Evolutionary conservation across 169 alveolate species (phyloP), one percentile per base, ranked within the genome.

Genomic region (Plasmodium falciparum): DNA sequence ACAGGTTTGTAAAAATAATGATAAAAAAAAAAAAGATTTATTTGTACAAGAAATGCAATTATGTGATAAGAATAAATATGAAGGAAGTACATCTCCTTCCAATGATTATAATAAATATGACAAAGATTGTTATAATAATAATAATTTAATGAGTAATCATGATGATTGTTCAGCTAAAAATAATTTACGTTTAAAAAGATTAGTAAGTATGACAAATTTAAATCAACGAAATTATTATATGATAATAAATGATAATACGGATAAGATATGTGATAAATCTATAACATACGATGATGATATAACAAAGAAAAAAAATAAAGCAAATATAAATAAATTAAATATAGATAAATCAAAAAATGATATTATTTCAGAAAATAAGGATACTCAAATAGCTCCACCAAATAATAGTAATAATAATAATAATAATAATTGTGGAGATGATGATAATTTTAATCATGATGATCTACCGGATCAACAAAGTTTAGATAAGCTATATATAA

Each of bases 401-500:
- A 47, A 13, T 17, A 47, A 33, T 73, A n/a, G 39, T 66, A 9
- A 33, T 26, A 39, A 5, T 11, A 54, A 3, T 13, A 26, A 26
- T 5, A 26, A 66, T 29, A 29, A 66, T 13, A 66, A 66, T 29
- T 0, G 6, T 9, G 33, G 15, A 0, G 50, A 13, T 9, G 26
- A 20, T 15, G 56, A 61, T 9, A 11, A 62, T 24, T 17, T 50
- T 33, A 65, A 29, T 47, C 13, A 69, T 17, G 33, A 26, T 5
- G 61, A 73, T 56, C 2, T 29, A 15, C 15, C 26, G 3, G 72
- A 66, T 12, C n/a, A 78, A 66, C 65, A 65, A 12, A 50, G 59
- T 33, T 11, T 20, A 26, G 49, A 65, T 39, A 66, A 22, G 33
- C 13, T 66, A 9, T 78, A 78, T 15, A 78, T 78, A 76, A 78